phyloP scores from a whole-genome alignment of 2,329 filamentous ascomycete species.

The Talaromyces funiculosus region DNA sequence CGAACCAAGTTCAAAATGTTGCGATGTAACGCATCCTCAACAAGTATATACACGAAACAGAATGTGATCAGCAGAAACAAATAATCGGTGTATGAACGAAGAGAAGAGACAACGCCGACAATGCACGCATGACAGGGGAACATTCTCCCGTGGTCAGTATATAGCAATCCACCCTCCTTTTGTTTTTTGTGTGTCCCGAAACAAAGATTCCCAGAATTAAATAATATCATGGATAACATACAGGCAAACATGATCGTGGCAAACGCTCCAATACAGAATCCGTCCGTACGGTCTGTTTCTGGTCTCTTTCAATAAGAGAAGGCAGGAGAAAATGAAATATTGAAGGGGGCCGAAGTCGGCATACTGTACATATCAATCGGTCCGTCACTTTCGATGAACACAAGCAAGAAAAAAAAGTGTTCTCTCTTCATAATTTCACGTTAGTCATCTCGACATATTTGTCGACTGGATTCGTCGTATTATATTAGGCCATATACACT shows the following conservation, averaged over 20 bases:
- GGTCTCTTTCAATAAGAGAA: not conserved
- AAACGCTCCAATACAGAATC: not conserved
- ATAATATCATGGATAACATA: slow-evolving; percentile 9
- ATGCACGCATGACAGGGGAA: not conserved
- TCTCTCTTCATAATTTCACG: not conserved
- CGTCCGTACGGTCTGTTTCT: not conserved
- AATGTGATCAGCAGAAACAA: not conserved
- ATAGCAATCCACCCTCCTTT: slow-evolving; percentile 3
- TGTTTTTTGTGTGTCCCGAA: not conserved
- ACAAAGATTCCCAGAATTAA: slow-evolving; percentile 1
- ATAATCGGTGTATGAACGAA: slow-evolving; percentile 1
- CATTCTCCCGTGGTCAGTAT: not conserved
- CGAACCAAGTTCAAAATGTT: not conserved
- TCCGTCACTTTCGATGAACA: not conserved
- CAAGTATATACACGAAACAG: slow-evolving; percentile 6
- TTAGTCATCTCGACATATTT: not conserved
- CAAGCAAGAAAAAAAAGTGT: not conserved
- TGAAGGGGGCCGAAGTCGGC: not conserved
- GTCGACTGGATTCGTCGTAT: not conserved
- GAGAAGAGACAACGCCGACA: slow-evolving; percentile 2
- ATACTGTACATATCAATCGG: slow-evolving; percentile 10
- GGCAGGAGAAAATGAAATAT: not conserved
- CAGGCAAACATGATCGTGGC: slow-evolving; percentile 6
- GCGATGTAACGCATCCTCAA: not conserved
- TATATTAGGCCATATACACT: not conserved